Percentiles rank a stretch among this genome's conserved stretches.
Evolutionary conservation across 305 asterid species (phyloP).

Genomic region (Euphrasia arctica): DNA sequence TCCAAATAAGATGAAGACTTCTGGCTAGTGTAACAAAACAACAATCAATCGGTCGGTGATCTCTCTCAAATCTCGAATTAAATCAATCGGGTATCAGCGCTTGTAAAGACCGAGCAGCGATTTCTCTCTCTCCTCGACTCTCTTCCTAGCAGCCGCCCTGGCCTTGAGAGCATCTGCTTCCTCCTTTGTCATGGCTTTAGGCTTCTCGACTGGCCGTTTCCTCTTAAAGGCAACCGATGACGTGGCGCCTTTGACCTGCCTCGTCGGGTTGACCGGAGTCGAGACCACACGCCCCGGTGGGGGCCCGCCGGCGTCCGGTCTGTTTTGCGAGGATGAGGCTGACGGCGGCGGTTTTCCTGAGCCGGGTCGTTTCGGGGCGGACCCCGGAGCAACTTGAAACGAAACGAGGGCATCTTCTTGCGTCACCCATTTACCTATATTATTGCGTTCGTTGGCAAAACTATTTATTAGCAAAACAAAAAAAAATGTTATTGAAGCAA

Average conservation of each 20-base stretch:
- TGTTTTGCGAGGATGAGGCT: constrained; percentile 17
- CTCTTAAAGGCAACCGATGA: constrained; percentile 72
- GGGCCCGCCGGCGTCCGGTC: constrained; percentile 40
- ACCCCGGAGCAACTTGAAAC: constrained; percentile 42
- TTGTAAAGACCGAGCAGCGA: constrained; percentile 61
- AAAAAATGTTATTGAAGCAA: constrained; percentile 10
- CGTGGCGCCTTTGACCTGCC: constrained; percentile 61
- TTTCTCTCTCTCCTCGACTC: constrained; percentile 87
- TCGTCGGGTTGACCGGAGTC: constrained; percentile 59
- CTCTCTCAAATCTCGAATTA: neutral
- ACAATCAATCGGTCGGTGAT: neutral
- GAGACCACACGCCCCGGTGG: constrained; percentile 71
- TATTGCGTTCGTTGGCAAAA: constrained; percentile 27
- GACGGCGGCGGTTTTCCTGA: constrained; percentile 35
- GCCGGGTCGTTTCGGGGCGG: constrained; percentile 49
- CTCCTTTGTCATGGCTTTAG: constrained; percentile 71
- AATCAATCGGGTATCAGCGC: constrained; percentile 31
- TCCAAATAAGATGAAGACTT: too few relatives aligned
- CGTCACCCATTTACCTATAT: constrained; percentile 94
- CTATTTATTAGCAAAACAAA: constrained; percentile 15
- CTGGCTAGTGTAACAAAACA: too few relatives aligned
- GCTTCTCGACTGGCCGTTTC: constrained; percentile 64
- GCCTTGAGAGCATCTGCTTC: constrained; percentile 91
- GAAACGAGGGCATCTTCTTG: constrained; percentile 78
- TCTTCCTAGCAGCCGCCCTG: constrained; percentile 88